These are phyloP conservation scores for Yamadazyma friedrichii DNA, from an alignment of 1,139 yeast genomes.

Conservation along the genomic window DNA sequence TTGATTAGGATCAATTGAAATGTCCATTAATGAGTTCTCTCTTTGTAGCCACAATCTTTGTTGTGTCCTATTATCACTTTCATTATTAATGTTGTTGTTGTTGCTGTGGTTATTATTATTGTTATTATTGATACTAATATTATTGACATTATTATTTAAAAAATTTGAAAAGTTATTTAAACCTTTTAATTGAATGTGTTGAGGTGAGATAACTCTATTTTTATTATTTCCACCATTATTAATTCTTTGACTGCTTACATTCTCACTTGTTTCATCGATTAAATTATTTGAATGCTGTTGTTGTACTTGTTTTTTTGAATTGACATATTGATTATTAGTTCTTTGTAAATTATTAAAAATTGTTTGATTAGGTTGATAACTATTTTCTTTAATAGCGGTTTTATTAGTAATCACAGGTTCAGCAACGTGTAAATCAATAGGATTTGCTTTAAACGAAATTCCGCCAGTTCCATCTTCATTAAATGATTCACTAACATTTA, in stretches of 20 bases:
- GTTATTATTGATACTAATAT: slow-evolving; percentile 6
- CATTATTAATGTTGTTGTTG: slow-evolving; percentile 7
- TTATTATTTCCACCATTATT: slow-evolving; percentile 6
- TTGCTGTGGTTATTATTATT: slow-evolving; percentile 12
- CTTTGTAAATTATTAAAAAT: slow-evolving; percentile 45
- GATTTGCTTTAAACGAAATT: slow-evolving; percentile 39
- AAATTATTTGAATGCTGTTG: slow-evolving; percentile 8
- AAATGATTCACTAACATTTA: slow-evolving; percentile 10
- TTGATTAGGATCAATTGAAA: slow-evolving; percentile 37
- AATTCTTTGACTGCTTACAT: neutral
- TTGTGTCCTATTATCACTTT: slow-evolving; percentile 55
- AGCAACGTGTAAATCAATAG: slow-evolving; percentile 26
- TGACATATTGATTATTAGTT: slow-evolving; percentile 35
- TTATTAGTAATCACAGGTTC: slow-evolving; percentile 37
- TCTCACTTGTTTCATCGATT: slow-evolving; percentile 4
- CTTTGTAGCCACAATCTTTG: slow-evolving; percentile 82
- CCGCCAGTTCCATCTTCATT: slow-evolving; percentile 28
- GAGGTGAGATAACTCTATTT: slow-evolving; percentile 6
- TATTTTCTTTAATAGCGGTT: slow-evolving; percentile 33
- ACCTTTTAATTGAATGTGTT: slow-evolving; percentile 15
- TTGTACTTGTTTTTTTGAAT: slow-evolving; percentile 22
- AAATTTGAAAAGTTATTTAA: slow-evolving; percentile 35
- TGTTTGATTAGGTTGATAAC: slow-evolving; percentile 46
- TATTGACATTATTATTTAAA: slow-evolving; percentile 18
- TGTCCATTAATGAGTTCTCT: slow-evolving; percentile 66